Conservation (phyloP, 768 basidiomycete genomes). For the Cyathus striatus region DNA sequence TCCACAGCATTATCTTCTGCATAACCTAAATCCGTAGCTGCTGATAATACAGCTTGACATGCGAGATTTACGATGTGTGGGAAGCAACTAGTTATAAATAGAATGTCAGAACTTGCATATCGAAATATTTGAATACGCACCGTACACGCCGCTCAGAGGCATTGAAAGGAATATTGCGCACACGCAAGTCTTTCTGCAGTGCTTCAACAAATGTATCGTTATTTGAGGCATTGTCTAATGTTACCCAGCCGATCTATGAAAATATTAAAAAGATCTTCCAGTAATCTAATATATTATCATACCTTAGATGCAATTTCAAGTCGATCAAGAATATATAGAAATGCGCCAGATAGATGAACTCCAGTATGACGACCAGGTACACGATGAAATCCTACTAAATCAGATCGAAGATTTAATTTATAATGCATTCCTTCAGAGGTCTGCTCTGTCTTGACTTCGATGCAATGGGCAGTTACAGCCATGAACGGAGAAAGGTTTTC, state of each 20-base stretch:
- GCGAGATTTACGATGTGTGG: neutral
- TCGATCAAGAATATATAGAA: neutral
- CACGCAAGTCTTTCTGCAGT: neutral
- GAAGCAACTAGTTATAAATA: neutral
- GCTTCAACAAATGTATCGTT: neutral
- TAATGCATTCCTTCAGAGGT: neutral
- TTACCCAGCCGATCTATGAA: neutral
- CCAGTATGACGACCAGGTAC: neutral
- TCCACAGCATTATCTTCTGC: neutral
- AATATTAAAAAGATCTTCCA: neutral
- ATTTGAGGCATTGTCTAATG: neutral
- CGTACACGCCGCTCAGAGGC: neutral
- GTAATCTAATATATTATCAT: neutral
- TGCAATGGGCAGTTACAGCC: constrained; percentile 1
- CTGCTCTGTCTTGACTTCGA: neutral
- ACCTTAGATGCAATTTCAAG: neutral
- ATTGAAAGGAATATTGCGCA: neutral
- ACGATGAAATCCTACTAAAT: neutral
- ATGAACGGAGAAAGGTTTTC: neutral
- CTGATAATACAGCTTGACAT: neutral
- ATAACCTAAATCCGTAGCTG: neutral
- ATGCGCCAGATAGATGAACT: neutral
- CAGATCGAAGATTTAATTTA: neutral
- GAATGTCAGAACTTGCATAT: neutral
- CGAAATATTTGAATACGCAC: neutral